Conservation (phyloP, 805 yeast species). For the Wickerhamomyces subpelliculosus region DNA sequence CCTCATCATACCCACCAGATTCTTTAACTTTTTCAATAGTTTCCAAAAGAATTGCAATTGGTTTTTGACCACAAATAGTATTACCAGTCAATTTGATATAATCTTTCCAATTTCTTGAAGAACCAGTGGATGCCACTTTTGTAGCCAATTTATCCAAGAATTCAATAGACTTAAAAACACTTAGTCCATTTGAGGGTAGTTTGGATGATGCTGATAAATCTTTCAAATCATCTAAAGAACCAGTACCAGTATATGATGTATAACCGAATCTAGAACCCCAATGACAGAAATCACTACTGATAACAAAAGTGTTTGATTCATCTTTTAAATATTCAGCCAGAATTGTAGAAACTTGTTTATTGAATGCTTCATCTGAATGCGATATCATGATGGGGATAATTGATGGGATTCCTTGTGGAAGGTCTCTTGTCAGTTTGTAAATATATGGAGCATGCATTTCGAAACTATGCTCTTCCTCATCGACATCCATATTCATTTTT, state of each 20-base stretch:
- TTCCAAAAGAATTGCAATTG: conserved; percentile 58
- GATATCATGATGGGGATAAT: conserved; percentile 82
- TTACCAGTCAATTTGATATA: conserved; percentile 71
- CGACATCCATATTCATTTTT: conserved; percentile 52
- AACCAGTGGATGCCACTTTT: conserved; percentile 51
- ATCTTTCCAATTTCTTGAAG: conserved; percentile 51
- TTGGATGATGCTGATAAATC: conserved; percentile 4
- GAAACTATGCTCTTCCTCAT: conserved; percentile 84
- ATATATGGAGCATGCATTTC: conserved; percentile 91
- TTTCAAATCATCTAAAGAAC: conserved; percentile 11
- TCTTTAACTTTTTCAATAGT: conserved; percentile 36
- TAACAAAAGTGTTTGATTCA: conserved; percentile 57
- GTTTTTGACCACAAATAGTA: conserved; percentile 91
- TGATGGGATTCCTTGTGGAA: conserved; percentile 29
- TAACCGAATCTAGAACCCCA: conserved; percentile 76
- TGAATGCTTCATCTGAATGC: conserved; percentile 40
- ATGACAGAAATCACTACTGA: conserved; percentile 92
- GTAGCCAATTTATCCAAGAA: conserved; percentile 65
- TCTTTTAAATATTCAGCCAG: conserved; percentile 49
- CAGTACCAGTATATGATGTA: conserved; percentile 36
- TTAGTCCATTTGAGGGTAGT: conserved; percentile 19
- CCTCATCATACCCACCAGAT: conserved; percentile 6
- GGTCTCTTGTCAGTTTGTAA: conserved; percentile 36
- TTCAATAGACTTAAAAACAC: conserved; percentile 71
- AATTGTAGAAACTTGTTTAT: conserved; percentile 36